Base-by-base conservation (phyloP, 2,329 filamentous ascomycete species). In the Orbilia ellipsospora region DNA sequence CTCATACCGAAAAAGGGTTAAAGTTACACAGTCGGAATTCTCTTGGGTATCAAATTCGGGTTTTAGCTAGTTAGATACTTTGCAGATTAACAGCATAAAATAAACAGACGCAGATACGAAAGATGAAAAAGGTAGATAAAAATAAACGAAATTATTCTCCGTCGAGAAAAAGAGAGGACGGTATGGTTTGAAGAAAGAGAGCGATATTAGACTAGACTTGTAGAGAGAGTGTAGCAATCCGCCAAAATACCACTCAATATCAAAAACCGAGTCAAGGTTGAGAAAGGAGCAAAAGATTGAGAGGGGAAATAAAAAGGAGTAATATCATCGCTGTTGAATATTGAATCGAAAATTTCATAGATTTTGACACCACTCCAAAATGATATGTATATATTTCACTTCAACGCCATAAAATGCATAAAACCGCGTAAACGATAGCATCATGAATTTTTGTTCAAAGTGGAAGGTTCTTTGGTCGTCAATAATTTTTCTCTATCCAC, bases 371-470 rank as follows among this genome's bases (percentile, higher is more conserved):
- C 31, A 7, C 67, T 59, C 20, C 15, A 45, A 60, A 60, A 72
- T 72, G 60, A 65, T 64, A 72, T 45, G 57, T 63, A 52, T 63
- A 40, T 20, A 57, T 70, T 70, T 61, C 54, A 61, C 61, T 72
- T 63, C 52, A 72, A 72, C 67, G 67, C 67, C 67, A 26, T 36
- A 72, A 60, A 72, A 72, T 72, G 67, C 67, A 72, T 48, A 48
- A 36, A 36, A 26, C 5, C 44, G 31, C 48, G 40, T 40, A 31
- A 45, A 59, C 15, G n/a, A 57, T 63, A 50, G 42, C 20, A 63
- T 70, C 45, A 57, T 63, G 57, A 61, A 12, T 28, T 61, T 61
- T 16, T 40, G 10, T 26, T 23, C 3, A 36, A 54, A 48, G 28
- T 13, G 44, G 23, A 64, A 60, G 28, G 52, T 60, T 57, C 65